Percentiles rank a stretch among this genome's conserved stretches.
Evolutionary conservation across 768 basidiomycete species (phyloP).

Genomic region (Naganishia vaughanmartiniae): DNA sequence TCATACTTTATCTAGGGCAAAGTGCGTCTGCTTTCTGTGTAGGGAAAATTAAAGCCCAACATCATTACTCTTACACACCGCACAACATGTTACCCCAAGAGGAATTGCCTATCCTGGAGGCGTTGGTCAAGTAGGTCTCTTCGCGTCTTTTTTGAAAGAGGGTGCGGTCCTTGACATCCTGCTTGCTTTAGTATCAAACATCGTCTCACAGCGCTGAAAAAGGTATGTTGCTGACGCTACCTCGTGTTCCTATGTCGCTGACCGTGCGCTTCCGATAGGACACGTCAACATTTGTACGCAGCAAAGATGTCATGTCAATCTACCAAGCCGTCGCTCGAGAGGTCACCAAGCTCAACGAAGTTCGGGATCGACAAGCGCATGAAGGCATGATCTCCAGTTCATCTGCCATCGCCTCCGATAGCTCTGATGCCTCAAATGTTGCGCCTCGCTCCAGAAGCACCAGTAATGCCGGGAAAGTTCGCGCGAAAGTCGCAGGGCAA

Average conservation of each 20-base stretch:
- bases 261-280: slow-evolving; percentile 71
- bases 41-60: too few relatives aligned
- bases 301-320: slow-evolving; percentile 85
- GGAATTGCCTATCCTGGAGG: slow-evolving; percentile 92
- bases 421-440: slow-evolving; percentile 9
- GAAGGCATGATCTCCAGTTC: slow-evolving; percentile 30
- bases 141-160: not conserved
- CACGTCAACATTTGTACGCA: slow-evolving; percentile 84
- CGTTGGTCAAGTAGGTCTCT: slow-evolving; percentile 75
- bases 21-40: too few relatives aligned
- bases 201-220: slow-evolving; percentile 68
- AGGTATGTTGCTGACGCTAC: slow-evolving; percentile 33
- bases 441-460: slow-evolving; percentile 14
- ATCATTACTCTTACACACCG: not conserved
- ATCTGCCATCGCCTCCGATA: slow-evolving; percentile 28
- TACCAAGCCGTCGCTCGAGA: slow-evolving; percentile 93
- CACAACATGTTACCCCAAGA: slow-evolving; percentile 41
- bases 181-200: slow-evolving; percentile 72
- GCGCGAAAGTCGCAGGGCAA: slow-evolving; percentile 24
- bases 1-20: too few relatives aligned
- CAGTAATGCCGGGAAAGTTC: slow-evolving; percentile 25
- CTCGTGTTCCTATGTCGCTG: not conserved
- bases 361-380: slow-evolving; percentile 58
- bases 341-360: slow-evolving; percentile 88
- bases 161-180: not conserved